Evolutionary conservation across 768 basidiomycete genomes (phyloP).

Genomic region (Pisolithus orientalis): DNA sequence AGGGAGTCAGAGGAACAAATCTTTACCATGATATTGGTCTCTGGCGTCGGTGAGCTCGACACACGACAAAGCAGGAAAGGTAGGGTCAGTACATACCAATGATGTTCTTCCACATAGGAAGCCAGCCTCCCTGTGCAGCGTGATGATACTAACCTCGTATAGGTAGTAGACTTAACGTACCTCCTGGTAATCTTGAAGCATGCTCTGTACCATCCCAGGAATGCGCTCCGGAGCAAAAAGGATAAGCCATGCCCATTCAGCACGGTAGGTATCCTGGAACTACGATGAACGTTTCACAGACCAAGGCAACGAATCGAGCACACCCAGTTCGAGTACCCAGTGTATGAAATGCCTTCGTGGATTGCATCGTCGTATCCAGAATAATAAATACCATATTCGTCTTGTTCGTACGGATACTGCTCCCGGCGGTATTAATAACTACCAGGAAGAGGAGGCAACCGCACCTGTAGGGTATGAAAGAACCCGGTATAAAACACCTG

Average conservation of each 20-base stretch:
- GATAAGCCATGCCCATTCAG: constrained; percentile 75
- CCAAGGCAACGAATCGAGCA: constrained; percentile 7
- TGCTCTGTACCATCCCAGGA: constrained; percentile 68
- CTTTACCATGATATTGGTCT: constrained; percentile 78
- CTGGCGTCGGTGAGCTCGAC: constrained; percentile 17
- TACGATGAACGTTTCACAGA: background rate
- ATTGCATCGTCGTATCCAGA: constrained; percentile 69
- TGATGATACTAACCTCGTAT: too few species aligned
- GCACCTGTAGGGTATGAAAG: constrained; percentile 56
- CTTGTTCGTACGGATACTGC: constrained; percentile 74
- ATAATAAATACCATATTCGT: constrained; percentile 62
- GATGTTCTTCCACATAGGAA: constrained; percentile 90
- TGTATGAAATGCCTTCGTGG: constrained; percentile 65
- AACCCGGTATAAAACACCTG: constrained; percentile 55
- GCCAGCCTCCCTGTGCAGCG: constrained; percentile 56
- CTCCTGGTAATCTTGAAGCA: constrained; percentile 73
- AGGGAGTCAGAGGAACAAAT: background rate
- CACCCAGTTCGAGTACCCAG: constrained; percentile 78
- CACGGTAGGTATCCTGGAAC: constrained; percentile 67
- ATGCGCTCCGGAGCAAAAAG: constrained; percentile 73
- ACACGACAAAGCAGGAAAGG: background rate
- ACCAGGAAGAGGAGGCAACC: background rate
- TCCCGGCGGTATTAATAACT: constrained; percentile 3
- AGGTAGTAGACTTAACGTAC: constrained; percentile 23
- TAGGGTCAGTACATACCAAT: constrained; percentile 37